These are phyloP conservation scores for Sanchytrium tribonematis DNA, from an alignment of 371 early-diverging fungal species.

Conservation along the genomic window DNA sequence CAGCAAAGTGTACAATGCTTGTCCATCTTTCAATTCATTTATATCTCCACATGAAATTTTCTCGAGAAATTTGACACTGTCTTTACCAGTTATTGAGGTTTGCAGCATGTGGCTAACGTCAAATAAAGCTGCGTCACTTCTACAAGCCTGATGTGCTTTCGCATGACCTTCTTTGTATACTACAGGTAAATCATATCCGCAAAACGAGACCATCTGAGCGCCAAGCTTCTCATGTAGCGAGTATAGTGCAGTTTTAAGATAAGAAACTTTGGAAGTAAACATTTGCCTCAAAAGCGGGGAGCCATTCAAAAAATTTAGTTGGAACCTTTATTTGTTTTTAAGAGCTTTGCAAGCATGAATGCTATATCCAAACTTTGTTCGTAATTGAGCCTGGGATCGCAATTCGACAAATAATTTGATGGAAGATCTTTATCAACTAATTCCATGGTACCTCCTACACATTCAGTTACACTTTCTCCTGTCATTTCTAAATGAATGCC, in stretches of 20 bases:
- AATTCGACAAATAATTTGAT: conserved; percentile 71
- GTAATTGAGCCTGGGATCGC: conserved; percentile 79
- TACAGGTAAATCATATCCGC: conserved; percentile 87
- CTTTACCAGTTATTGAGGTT: conserved; percentile 62
- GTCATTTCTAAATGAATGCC: conserved; percentile 92
- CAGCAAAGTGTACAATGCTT: conserved; percentile 62
- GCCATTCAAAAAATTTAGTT: no score
- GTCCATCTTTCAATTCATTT: conserved; percentile 38
- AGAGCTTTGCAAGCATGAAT: conserved; percentile 76
- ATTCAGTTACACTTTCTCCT: conserved; percentile 53
- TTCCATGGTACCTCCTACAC: conserved; percentile 83
- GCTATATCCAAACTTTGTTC: conserved; percentile 83
- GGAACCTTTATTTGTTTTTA: no score
- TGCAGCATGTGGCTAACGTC: conserved; percentile 97
- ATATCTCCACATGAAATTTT: conserved; percentile 60
- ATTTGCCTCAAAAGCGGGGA: no score
- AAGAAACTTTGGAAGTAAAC: no score
- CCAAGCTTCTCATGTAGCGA: no score
- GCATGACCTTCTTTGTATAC: conserved; percentile 52
- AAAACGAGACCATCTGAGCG: conserved; percentile 70
- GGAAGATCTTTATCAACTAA: conserved; percentile 41
- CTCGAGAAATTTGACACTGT: conserved; percentile 62
- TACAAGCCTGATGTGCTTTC: conserved; percentile 62
- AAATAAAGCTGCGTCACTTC: conserved; percentile 69
- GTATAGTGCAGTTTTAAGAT: no score